Base-by-base conservation (phyloP, 176 grass and related monocot genomes). In the Paspalum vaginatum region DNA sequence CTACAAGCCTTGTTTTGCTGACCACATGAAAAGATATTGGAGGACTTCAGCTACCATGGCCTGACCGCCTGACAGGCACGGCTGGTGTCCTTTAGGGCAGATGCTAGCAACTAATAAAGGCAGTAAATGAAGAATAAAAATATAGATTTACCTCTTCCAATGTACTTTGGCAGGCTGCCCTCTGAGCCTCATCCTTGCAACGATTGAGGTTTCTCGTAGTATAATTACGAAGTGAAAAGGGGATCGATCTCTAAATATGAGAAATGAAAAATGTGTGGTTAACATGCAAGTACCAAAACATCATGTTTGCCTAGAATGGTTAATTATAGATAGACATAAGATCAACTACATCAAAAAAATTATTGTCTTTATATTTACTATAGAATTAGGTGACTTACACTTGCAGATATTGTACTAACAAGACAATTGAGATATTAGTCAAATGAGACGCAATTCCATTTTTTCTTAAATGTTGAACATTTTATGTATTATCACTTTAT, bases 141-240 rank as follows among this genome's bases (percentile, higher is more conserved):
- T 17, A 54, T 68, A 61, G 10, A 60, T 25, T 76, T 74, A 98
- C 92, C 92, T 94, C 81, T 71, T 82, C 76, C 84, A 95, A 74
- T 87, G 82, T 82, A 66, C 47, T 89, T 79, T 81, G 77, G 87
- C 89, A 93, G 53, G 85, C 64, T 84, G 65, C 65, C 43, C 88
- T 89, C 76, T 98, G 88, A 10, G 78, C 83, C 56, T 95, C 95
- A 84, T 81, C 74, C 75, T 94, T 98, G 90, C 95, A 98, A 55
- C 88, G 81, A 72, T 40, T 85, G 69, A 95, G 76, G 82, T 93
- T 89, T 71, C 95, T 92, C 20, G 17, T 77, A 61, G 86, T 82
- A 57, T 93, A 98, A 80, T 87, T 87, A 89, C 78, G 53, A 60
- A 98, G 78, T 60, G 95, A 89, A 87, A 92, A 85, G 42, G 95